Evolutionary conservation across 2,329 filamentous ascomycete genomes (phyloP), one percentile per base, ranked within the genome.

Genomic region (Chaetomium strumarium): DNA sequence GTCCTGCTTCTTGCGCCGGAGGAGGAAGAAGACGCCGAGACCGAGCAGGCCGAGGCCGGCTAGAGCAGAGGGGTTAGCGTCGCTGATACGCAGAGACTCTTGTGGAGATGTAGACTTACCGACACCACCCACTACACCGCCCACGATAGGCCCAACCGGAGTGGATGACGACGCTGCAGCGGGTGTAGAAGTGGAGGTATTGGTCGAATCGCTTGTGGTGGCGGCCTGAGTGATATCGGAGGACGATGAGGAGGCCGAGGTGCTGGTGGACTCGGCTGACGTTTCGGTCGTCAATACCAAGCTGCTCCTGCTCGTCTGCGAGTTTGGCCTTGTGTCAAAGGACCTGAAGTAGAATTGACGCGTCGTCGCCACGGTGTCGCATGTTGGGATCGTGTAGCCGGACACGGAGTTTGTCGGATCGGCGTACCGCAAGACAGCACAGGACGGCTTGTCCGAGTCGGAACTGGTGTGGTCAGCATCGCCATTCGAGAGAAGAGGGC

Each of bases 181-280:
- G 17, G 36, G 12, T n/a, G 17, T n/a, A 2, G 54, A 12, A 11
- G 33, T 3, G 10, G 30, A 9, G 14, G 12, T 19, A n/a, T 24
- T 46, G 39, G 52, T 45, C 24, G 14, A 10, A 9, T 13, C 16
- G 24, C n/a, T 43, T 10, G 30, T 46, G 9, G 19, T 30, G 19
- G 8, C 10, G n/a, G 36, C 16, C 7, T 37, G n/a, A 19, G 6
- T 16, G 17, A 19, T 20, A 14, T 5, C n/a, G 19, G 31, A 5
- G 64, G 63, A 38, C 58, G 72, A 1, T 24, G 34, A 16, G 12
- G 20, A 16, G 20, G 51, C 64, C 9, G 55, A 59, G 1, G 51
- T 68, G 8, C 20, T 20, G 7, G 36, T 40, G 29, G 46, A 13
- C 20, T 41, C n/a, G 42, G 30, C 13, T 3, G n/a, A 37, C 3